phyloP scores from a whole-genome alignment of 441 rosid genomes.

The Viola pubescens region DNA sequence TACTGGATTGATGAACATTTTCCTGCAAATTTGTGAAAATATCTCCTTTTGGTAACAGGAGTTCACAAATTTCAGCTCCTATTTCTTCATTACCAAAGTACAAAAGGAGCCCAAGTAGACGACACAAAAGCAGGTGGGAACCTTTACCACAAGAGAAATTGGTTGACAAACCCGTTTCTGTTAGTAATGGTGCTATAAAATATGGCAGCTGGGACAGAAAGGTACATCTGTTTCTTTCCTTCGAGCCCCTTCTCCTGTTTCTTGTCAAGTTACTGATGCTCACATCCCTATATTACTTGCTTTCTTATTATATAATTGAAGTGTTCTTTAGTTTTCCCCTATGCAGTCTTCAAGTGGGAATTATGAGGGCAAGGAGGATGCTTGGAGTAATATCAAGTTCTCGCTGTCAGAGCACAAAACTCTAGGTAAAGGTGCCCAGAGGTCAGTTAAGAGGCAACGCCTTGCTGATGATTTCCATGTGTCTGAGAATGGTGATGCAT shows the following conservation, averaged over 20 bases:
- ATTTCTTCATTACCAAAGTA: slow-evolving; percentile 35
- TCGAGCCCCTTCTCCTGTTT: slow-evolving; percentile 10
- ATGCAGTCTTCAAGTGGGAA: slow-evolving; percentile 38
- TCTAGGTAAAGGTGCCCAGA: slow-evolving; percentile 44
- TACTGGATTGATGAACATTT: neutral
- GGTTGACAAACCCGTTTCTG: slow-evolving; percentile 39
- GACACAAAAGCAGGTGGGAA: slow-evolving; percentile 98
- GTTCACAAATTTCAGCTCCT: slow-evolving; percentile 33
- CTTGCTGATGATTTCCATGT: slow-evolving; percentile 34
- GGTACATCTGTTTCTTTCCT: slow-evolving; percentile 32
- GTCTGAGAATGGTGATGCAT: slow-evolving; percentile 58
- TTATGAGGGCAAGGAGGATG: slow-evolving; percentile 46
- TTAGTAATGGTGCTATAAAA: slow-evolving; percentile 37
- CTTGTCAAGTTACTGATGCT: neutral
- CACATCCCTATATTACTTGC: neutral
- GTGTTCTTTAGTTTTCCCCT: slow-evolving; percentile 5
- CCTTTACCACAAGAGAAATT: slow-evolving; percentile 70
- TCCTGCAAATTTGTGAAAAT: neutral
- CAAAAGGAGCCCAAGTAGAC: slow-evolving; percentile 65
- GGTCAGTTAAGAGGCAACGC: slow-evolving; percentile 78
- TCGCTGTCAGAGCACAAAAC: slow-evolving; percentile 40
- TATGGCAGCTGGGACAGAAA: slow-evolving; percentile 64
- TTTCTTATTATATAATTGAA: slow-evolving; percentile 10
- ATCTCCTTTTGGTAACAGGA: slow-evolving; percentile 23
- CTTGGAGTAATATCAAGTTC: slow-evolving; percentile 33